Evolutionary conservation across 768 basidiomycete genomes (phyloP), one percentile per base, ranked within the genome.

Genomic region (Amanita phalloides): DNA sequence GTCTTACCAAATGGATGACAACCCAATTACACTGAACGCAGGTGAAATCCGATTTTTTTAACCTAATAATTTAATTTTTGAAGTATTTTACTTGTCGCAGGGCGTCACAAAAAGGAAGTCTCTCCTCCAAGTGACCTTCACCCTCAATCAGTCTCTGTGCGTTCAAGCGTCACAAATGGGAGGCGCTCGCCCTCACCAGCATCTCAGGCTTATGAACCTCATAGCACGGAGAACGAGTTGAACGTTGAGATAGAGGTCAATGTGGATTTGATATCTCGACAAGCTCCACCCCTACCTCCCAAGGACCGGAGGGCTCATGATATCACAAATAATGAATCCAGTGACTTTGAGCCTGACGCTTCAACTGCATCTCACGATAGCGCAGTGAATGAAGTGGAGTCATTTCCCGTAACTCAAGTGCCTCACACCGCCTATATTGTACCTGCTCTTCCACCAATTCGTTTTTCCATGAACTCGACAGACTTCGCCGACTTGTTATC

Each of bases 371-470:
- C 64, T 8, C 68, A 72, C 9, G 72, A 74, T 47, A 70, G 67
- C 45, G 65, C 64, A 46, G 73, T 71, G 2, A 75, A 77, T 20
- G 73, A 76, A 20, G 55, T 66, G 13, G 84, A 85, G 56, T 78
- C 78, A 9, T 78, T 80, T 1, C 78, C 81, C 0, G 77, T 86
- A 28, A 79, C 87, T 61, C 77, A 74, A 39, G 80, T 76, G 9
- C 82, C 84, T 6, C 77, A 77, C 58, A 72, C 86, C 5, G 90
- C 90, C 17, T 86, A 86, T 63, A 88, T 90, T 45, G 86, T 89
- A 0, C 91, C 92, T 36, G 87, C 90, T 3, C 71, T 93, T 26
- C 91, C 91, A 2, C 90, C 90, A 0, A 92, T 95, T 60, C 81
- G 89, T n/a, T 86, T 95, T 64, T 94, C 92, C 13, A 76, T 95